A percentile compares a stretch with the other conserved stretches of the same genome.
phyloP scores from a whole-genome alignment of 441 rosid species.

The Pelargonium citronellum region DNA sequence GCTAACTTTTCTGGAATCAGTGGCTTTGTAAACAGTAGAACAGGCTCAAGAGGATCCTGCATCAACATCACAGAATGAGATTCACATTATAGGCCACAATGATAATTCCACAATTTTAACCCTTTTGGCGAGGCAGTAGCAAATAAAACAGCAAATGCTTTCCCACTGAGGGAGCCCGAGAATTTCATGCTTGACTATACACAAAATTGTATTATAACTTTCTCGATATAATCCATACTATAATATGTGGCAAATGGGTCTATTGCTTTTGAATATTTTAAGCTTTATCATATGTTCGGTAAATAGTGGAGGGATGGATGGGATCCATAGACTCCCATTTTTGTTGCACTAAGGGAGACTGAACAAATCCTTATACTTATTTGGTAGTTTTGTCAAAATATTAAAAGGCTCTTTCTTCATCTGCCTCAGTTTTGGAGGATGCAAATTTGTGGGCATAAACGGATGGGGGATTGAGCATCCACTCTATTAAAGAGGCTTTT shows the following conservation, averaged over 20 bases:
- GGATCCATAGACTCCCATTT: not conserved
- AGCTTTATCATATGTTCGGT: not conserved
- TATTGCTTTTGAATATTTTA: not conserved
- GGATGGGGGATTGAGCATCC: not conserved
- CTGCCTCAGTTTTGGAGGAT: too few species aligned
- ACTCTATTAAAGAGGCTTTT: not conserved
- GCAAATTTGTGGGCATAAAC: too few species aligned
- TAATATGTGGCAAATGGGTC: not conserved
- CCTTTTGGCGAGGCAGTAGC: too few species aligned
- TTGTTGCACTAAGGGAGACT: not conserved
- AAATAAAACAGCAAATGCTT: too few species aligned
- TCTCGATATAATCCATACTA: too few species aligned
- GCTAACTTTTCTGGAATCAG: conserved; percentile 79
- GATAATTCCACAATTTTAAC: too few species aligned
- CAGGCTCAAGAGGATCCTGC: conserved; percentile 91
- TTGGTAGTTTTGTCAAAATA: not conserved
- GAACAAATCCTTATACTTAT: not conserved
- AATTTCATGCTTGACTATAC: not conserved
- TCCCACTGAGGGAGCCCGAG: too few species aligned
- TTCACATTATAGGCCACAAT: not conserved
- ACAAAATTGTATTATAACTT: too few species aligned
- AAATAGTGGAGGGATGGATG: not conserved
- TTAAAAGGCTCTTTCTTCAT: not conserved
- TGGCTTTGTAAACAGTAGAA: conserved; percentile 78
- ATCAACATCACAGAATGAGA: conserved; percentile 16